These are phyloP conservation scores for Blastobotrys chiropterorum DNA, from an alignment of 805 yeast species.

Conservation along the genomic window DNA sequence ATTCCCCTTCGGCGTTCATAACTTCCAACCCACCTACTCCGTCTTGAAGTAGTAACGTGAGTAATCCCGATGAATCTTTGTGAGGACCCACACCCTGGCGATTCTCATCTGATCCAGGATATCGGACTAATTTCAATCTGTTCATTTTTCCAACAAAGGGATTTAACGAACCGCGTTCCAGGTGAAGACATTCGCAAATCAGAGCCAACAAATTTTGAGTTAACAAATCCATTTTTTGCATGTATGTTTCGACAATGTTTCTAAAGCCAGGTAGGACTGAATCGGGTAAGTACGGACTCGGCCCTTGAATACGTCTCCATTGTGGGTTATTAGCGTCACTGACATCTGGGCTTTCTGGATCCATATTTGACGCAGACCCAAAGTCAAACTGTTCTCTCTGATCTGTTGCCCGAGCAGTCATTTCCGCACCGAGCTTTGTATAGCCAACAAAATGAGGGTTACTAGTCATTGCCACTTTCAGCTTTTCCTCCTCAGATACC, in stretches of 20 bases:
- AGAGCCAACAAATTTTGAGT: slow-evolving; percentile 39
- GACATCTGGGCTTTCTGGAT: slow-evolving; percentile 38
- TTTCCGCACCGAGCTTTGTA: slow-evolving; percentile 51
- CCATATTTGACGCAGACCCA: slow-evolving; percentile 37
- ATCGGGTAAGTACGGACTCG: slow-evolving; percentile 48
- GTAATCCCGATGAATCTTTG: slow-evolving; percentile 52
- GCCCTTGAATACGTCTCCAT: slow-evolving; percentile 50
- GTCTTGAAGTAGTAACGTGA: slow-evolving; percentile 57
- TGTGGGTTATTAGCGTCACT: slow-evolving; percentile 17
- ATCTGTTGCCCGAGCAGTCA: slow-evolving; percentile 47
- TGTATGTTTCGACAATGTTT: slow-evolving; percentile 37
- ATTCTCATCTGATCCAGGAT: slow-evolving; percentile 39
- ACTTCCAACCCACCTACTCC: slow-evolving; percentile 49
- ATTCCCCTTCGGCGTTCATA: slow-evolving; percentile 47
- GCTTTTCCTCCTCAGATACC: slow-evolving; percentile 41
- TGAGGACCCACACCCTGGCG: slow-evolving; percentile 60
- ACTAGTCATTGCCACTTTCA: slow-evolving; percentile 44
- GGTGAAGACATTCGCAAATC: slow-evolving; percentile 51
- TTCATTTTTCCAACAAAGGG: slow-evolving; percentile 44
- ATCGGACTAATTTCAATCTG: slow-evolving; percentile 53
- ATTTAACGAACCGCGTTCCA: slow-evolving; percentile 41
- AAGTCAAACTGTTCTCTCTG: slow-evolving; percentile 60
- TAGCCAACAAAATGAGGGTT: slow-evolving; percentile 57
- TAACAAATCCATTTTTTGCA: slow-evolving; percentile 41
- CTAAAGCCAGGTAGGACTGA: slow-evolving; percentile 37